These are phyloP conservation scores for Penstemon davidsonii DNA, from an alignment of 257 asterid species.

Conservation along the genomic window DNA sequence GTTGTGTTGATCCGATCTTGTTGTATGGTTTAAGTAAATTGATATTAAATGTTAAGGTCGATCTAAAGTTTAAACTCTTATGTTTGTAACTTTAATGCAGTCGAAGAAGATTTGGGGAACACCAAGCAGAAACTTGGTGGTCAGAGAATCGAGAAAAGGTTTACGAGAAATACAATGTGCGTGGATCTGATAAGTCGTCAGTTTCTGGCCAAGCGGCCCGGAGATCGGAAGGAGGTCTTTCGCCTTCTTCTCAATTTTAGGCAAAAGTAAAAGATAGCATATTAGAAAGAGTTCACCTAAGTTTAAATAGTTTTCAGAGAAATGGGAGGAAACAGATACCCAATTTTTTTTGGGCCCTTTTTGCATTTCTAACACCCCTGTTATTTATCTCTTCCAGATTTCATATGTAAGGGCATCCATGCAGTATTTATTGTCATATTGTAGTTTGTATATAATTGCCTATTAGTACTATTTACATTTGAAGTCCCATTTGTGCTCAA, in stretches of 20 bases:
- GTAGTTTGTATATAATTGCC: conserved; percentile 24
- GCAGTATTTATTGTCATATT: conserved; percentile 20
- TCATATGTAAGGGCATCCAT: conserved; percentile 13
- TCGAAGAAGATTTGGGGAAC: conserved; percentile 96
- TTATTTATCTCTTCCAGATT: conserved; percentile 4
- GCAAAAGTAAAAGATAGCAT: conserved; percentile 17
- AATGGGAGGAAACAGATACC: conserved; percentile 33
- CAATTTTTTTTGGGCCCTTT: conserved; percentile 23
- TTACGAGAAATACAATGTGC: conserved; percentile 76
- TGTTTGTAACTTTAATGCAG: conserved; percentile 34
- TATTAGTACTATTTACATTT: not conserved
- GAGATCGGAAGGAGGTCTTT: conserved; percentile 70
- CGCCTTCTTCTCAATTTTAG: conserved; percentile 79
- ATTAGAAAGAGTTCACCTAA: conserved; percentile 21
- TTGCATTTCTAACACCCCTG: conserved; percentile 3
- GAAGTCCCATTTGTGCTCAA: not conserved
- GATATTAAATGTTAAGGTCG: not conserved
- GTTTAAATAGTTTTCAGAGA: conserved; percentile 34
- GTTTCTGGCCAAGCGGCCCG: conserved; percentile 68
- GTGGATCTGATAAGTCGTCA: conserved; percentile 84
- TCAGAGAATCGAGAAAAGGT: conserved; percentile 95
- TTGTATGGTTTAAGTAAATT: too few relatives aligned
- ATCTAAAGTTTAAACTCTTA: not conserved
- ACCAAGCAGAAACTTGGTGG: conserved; percentile 99
- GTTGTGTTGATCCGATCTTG: too few relatives aligned